These are phyloP conservation scores for Penicillium flavigenum DNA, from an alignment of 495 filamentous ascomycete species.

Conservation along the genomic window DNA sequence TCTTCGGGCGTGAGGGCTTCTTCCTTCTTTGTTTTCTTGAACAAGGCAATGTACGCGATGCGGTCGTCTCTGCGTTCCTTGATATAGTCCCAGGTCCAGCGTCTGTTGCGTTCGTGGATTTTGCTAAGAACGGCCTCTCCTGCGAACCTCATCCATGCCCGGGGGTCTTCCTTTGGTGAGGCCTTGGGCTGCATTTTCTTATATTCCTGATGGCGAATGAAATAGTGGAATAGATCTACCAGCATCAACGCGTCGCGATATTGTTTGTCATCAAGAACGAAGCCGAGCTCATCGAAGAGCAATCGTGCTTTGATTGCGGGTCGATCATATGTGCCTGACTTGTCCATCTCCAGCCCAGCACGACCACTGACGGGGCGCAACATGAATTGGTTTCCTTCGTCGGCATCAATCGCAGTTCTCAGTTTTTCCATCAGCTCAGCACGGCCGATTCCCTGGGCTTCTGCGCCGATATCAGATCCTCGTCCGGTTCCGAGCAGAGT, in stretches of 20 bases:
- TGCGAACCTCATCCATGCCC: constrained; percentile 88
- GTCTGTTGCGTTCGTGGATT: constrained; percentile 86
- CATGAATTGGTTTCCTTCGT: constrained; percentile 85
- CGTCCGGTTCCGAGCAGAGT: constrained; percentile 74
- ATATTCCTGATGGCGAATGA: constrained; percentile 96
- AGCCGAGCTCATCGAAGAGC: constrained; percentile 92
- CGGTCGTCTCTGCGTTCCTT: constrained; percentile 88
- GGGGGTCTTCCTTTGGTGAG: constrained; percentile 82
- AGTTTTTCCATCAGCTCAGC: constrained; percentile 74
- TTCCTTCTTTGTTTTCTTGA: constrained; percentile 87
- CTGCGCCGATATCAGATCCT: constrained; percentile 57
- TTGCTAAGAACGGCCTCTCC: constrained; percentile 83
- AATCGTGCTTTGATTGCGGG: constrained; percentile 89
- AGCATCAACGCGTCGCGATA: constrained; percentile 97
- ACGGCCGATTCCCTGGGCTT: constrained; percentile 65
- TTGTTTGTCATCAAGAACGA: constrained; percentile 93
- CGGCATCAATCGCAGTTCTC: constrained; percentile 69
- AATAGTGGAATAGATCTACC: constrained; percentile 96
- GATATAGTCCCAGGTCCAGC: constrained; percentile 95
- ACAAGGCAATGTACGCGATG: constrained; percentile 82
- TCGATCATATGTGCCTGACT: constrained; percentile 74
- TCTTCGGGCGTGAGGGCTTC: constrained; percentile 70
- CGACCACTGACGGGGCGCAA: constrained; percentile 91
- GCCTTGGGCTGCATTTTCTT: constrained; percentile 87
- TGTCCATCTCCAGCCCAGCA: constrained; percentile 89